These are phyloP conservation scores for Phialocephala sp. DNA, from an alignment of 2,329 filamentous ascomycete genomes.

Conservation along the genomic window DNA sequence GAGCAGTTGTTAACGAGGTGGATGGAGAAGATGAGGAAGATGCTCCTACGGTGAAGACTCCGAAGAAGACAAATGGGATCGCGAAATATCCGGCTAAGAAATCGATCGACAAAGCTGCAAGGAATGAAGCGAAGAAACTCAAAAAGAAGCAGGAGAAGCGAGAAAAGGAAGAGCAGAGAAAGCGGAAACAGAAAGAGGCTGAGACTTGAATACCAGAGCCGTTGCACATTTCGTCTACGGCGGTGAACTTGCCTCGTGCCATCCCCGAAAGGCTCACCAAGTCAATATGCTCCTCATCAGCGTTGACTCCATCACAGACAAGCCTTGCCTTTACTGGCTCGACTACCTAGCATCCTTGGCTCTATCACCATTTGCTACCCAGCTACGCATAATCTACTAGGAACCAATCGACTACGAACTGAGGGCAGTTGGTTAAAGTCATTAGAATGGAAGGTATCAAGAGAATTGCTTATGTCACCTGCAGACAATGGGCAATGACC, in stretches of 20 bases:
- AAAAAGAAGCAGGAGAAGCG: conserved; percentile 62
- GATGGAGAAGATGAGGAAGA: conserved; percentile 56
- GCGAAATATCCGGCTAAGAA: conserved; percentile 44
- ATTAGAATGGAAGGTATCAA: too few species aligned
- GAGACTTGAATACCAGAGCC: conserved; percentile 23
- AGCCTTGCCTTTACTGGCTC: too few species aligned
- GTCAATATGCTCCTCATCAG: too few species aligned
- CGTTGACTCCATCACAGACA: too few species aligned
- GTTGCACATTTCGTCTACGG: too few species aligned
- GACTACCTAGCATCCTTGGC: too few species aligned
- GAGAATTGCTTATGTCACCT: background rate
- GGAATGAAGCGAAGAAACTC: conserved; percentile 46
- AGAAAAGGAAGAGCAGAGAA: conserved; percentile 61
- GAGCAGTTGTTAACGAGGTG: conserved; percentile 32
- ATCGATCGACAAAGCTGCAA: conserved; percentile 45
- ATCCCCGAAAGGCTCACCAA: too few species aligned
- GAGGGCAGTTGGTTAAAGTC: too few species aligned
- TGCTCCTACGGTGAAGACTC: conserved; percentile 57
- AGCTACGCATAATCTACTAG: too few species aligned
- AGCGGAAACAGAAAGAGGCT: conserved; percentile 48
- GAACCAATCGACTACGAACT: too few species aligned
- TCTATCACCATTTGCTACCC: too few species aligned
- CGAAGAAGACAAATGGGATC: conserved; percentile 45
- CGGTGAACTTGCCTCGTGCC: too few species aligned
- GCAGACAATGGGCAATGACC: background rate